Conservation (phyloP, 352 stramenopile genomes). For the Pythium guiyangense region DNA sequence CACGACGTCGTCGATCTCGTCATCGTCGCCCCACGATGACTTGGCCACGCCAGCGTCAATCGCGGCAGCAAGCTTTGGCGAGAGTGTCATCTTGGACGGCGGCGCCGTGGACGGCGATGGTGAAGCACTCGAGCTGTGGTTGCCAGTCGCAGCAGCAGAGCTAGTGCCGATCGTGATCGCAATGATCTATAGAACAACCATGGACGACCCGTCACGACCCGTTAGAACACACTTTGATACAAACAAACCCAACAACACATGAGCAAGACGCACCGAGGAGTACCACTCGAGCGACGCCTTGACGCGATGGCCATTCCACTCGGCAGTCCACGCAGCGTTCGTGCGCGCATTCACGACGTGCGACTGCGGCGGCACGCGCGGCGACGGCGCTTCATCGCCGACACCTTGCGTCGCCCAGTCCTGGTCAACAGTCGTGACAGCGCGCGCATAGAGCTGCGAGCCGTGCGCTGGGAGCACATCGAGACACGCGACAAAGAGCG, state of each 20-base stretch:
- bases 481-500: slow-evolving; percentile 61
- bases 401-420: slow-evolving; percentile 57
- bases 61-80: slow-evolving; percentile 7
- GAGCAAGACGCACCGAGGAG: slow-evolving; percentile 35
- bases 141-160: not conserved
- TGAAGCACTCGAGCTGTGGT: not conserved
- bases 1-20: slow-evolving; percentile 9
- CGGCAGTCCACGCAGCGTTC: slow-evolving; percentile 51
- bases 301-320: slow-evolving; percentile 68
- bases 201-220: not conserved
- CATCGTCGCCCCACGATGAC: slow-evolving; percentile 4
- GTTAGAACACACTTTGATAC: not conserved
- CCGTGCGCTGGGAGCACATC: slow-evolving; percentile 26
- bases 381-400: slow-evolving; percentile 48
- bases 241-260: not conserved
- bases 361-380: slow-evolving; percentile 64
- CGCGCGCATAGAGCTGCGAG: slow-evolving; percentile 53
- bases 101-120: not conserved
- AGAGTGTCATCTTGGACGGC: slow-evolving; percentile 10
- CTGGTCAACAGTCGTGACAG: slow-evolving; percentile 71
- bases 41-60: slow-evolving; percentile 3
- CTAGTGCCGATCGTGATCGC: slow-evolving; percentile 17
- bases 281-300: slow-evolving; percentile 55
- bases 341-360: slow-evolving; percentile 82
- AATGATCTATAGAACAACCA: slow-evolving; percentile 26